Conservation (phyloP, 129 eudicot species). For the Arctium minus region DNA sequence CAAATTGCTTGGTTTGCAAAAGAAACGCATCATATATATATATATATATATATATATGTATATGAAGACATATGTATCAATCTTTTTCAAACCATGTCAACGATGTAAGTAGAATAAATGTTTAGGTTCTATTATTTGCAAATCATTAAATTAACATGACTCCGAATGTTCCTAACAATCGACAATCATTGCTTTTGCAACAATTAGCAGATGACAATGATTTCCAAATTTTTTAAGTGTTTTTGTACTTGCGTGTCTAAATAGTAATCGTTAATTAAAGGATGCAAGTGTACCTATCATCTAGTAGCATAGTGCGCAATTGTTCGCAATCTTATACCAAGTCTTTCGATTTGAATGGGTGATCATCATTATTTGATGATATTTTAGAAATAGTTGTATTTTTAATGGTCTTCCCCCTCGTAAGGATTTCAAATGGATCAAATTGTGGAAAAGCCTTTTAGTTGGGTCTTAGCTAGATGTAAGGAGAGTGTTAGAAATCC, state of each 20-base stretch:
- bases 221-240: neutral
- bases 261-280: neutral
- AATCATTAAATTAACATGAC: constrained; percentile 14
- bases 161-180: constrained; percentile 7
- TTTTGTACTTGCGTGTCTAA: neutral
- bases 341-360: constrained; percentile 11
- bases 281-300: constrained; percentile 24
- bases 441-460: too few relatives aligned
- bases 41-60: neutral
- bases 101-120: constrained; percentile 21
- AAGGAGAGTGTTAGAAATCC: too few relatives aligned
- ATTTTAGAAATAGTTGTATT: too few relatives aligned
- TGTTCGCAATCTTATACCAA: neutral
- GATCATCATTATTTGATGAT: neutral
- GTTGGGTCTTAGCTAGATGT: too few relatives aligned
- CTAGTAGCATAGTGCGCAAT: neutral
- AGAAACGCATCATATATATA: too few relatives aligned
- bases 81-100: constrained; percentile 37
- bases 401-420: too few relatives aligned
- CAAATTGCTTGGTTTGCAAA: too few relatives aligned
- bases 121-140: constrained; percentile 29
- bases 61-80: constrained; percentile 4
- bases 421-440: too few relatives aligned
- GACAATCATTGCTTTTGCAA: constrained; percentile 17
- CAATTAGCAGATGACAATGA: constrained; percentile 20